These are phyloP conservation scores for Filobasidium floriforme DNA, from an alignment of 768 basidiomycete genomes.

Conservation along the genomic window DNA sequence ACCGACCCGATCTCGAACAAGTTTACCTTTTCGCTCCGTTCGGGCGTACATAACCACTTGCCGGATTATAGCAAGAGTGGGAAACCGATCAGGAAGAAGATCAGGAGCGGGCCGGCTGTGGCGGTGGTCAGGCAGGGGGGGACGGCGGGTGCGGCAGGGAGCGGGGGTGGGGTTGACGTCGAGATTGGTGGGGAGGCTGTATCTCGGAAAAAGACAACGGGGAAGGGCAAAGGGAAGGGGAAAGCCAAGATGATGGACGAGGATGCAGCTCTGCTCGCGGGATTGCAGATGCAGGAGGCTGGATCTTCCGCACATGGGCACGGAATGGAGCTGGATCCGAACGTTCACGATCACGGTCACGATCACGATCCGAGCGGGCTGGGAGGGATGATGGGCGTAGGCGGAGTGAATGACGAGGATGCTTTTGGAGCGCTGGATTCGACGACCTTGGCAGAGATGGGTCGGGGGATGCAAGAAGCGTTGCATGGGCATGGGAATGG, in stretches of 20 bases:
- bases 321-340: background rate
- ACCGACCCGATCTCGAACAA: slow-evolving; percentile 1
- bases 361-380: background rate
- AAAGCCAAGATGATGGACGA: background rate
- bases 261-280: background rate
- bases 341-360: background rate
- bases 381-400: background rate
- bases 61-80: background rate
- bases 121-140: background rate
- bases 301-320: background rate
- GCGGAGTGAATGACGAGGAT: background rate
- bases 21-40: background rate
- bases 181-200: no score
- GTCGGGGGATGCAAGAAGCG: background rate
- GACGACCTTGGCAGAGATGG: slow-evolving; percentile 1
- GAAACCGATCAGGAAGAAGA: background rate
- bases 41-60: background rate
- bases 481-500: background rate
- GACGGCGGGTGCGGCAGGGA: background rate
- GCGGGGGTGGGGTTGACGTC: no score
- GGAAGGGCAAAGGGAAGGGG: background rate
- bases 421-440: background rate
- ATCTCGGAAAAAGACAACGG: background rate
- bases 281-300: background rate
- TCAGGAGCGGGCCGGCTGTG: background rate